Evolutionary conservation across 164 flowering plant genomes (phyloP).

Genomic region (Magnolia kwangsiensis): DNA sequence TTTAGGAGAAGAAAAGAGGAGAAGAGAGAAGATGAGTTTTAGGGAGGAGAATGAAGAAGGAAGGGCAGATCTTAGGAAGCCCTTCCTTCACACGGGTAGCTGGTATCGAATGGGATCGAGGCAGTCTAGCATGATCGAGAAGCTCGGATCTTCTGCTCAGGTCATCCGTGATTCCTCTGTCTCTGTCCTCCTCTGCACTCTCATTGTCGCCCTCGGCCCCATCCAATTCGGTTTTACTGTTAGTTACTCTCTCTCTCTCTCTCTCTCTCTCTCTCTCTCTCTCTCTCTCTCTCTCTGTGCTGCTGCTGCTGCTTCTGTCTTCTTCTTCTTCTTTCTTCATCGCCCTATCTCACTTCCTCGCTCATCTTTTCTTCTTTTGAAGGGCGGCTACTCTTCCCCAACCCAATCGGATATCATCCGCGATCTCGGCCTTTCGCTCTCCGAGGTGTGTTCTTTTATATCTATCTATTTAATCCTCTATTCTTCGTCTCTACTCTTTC

Average conservation of each 20-base stretch:
- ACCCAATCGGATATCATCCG: slow-evolving; percentile 49
- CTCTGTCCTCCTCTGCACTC: slow-evolving; percentile 73
- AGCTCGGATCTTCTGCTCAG: slow-evolving; percentile 41
- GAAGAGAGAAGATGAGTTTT: slow-evolving; percentile 43
- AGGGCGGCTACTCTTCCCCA: slow-evolving; percentile 71
- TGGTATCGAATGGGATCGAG: slow-evolving; percentile 71
- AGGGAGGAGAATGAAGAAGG: slow-evolving; percentile 57
- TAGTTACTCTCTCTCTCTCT: neutral
- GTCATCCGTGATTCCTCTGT: slow-evolving; percentile 61
- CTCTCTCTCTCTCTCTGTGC: neutral
- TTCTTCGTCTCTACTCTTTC: too few species aligned
- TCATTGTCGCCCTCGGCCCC: slow-evolving; percentile 83
- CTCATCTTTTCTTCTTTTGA: slow-evolving; percentile 10
- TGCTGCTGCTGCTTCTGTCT: neutral
- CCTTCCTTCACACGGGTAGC: slow-evolving; percentile 71
- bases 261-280: neutral
- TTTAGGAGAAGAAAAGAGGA: neutral
- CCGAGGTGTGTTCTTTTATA: slow-evolving; percentile 38
- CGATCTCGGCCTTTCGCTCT: slow-evolving; percentile 48
- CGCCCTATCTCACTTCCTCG: neutral
- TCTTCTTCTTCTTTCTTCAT: too few species aligned
- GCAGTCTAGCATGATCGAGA: slow-evolving; percentile 55
- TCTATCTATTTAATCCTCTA: neutral
- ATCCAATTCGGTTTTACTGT: slow-evolving; percentile 94
- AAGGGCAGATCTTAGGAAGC: slow-evolving; percentile 50